A percentile compares a stretch with the other conserved stretches of the same genome.
Evolutionary conservation across 768 basidiomycete species (phyloP).

Genomic region (Rhizopogon vinicolor): DNA sequence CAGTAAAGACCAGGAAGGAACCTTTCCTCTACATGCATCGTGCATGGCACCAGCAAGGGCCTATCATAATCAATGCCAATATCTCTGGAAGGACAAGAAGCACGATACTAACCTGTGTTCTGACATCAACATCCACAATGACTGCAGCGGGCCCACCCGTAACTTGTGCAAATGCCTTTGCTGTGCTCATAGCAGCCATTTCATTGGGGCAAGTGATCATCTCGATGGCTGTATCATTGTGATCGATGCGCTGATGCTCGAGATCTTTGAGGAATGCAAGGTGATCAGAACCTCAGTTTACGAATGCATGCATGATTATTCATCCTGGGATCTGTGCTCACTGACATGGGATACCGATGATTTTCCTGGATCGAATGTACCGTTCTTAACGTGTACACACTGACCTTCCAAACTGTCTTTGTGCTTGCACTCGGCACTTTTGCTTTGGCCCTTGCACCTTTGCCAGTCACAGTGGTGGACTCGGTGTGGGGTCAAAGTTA

Average conservation of each 20-base stretch:
- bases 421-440: no score
- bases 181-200: constrained; percentile 70
- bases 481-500: no score
- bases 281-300: constrained; percentile 78
- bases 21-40: constrained; percentile 58
- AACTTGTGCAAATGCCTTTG: constrained; percentile 66
- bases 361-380: no score
- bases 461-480: no score
- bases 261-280: constrained; percentile 69
- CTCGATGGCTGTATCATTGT: constrained; percentile 20
- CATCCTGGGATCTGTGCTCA: no score
- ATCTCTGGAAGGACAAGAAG: neutral
- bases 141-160: constrained; percentile 66
- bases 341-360: no score
- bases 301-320: constrained; percentile 51
- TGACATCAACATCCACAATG: constrained; percentile 71
- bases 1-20: constrained; percentile 70
- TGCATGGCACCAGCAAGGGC: constrained; percentile 69
- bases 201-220: constrained; percentile 60
- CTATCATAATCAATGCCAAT: constrained; percentile 22
- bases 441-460: no score
- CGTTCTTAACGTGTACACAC: no score
- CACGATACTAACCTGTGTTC: constrained; percentile 46
- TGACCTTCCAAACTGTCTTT: no score
- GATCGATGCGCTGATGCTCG: constrained; percentile 43